Evolutionary conservation across 345 rosid species (phyloP).

Genomic region (Bruguiera sexangula): DNA sequence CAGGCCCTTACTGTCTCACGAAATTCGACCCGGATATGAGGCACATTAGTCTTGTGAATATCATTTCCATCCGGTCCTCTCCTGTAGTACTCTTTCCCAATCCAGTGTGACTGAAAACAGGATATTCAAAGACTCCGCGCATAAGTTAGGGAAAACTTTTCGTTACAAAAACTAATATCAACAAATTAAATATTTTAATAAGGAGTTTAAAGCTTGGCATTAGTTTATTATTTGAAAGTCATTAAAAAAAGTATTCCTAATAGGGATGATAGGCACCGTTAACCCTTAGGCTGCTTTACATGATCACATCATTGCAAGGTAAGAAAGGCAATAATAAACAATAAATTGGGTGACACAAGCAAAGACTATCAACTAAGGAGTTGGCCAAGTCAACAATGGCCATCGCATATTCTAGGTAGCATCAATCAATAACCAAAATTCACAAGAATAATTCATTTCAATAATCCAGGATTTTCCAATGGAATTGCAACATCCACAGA

Average conservation of each 20-base stretch:
- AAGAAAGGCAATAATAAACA: background rate
- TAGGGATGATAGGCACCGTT: no score
- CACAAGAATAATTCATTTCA: background rate
- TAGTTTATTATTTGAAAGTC: no score
- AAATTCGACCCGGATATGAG: conserved; percentile 93
- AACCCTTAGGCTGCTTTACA: background rate
- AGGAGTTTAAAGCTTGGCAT: no score
- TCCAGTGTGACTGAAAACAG: conserved; percentile 85
- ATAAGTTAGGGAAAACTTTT: background rate
- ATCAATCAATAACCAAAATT: background rate
- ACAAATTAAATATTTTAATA: no score
- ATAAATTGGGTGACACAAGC: no score
- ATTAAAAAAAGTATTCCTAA: no score
- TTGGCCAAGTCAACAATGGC: background rate
- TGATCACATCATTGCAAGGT: no score
- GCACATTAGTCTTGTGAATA: conserved; percentile 87
- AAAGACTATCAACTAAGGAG: no score
- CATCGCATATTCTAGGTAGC: no score
- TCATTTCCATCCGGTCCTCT: conserved; percentile 96
- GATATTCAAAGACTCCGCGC: background rate
- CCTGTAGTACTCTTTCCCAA: conserved; percentile 83
- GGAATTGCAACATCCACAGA: background rate
- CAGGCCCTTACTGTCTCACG: conserved; percentile 63
- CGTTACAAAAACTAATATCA: no score
- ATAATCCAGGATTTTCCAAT: background rate